Evolutionary conservation across 768 basidiomycete species (phyloP), one percentile per base, ranked within the genome.

Genomic region (Psilocybe sp.): DNA sequence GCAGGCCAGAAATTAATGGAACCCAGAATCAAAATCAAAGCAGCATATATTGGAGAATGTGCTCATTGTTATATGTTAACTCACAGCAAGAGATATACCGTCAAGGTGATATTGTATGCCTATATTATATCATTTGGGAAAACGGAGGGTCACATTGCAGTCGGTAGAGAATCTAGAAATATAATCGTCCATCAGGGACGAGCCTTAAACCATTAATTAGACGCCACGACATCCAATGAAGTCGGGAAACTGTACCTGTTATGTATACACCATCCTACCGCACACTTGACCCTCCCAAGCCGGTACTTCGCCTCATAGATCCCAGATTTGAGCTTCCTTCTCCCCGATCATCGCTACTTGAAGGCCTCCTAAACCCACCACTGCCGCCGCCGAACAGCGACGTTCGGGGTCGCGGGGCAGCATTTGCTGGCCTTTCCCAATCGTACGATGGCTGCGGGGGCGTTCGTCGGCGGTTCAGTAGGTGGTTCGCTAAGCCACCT

Each of bases 261-360:
- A 14, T 12, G 20, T 15, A 37, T 31, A 14, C 14, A 31, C 37
- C 16, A 20, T 28, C 28, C 56, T 49, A 63, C 16, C 62, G 62
- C 45, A 61, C 60, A 23, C 60, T 65, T 4, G 90, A 88, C 20
- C 90, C 84, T 28, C 92, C 92, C 49, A 87, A 79, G 0, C 89
- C 92, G 13, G 89, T 88, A 60, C 89, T 89, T 33, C 79, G 72
- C 63, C 91, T 78, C 77, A 88, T 84, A 18, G 78, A 54, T 5
- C 89, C 91, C 41, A 89, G 60, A 61, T 76, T 80, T 19, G 87
- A 89, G 13, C 82, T 64, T 5, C 87, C 87, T 62, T 87, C 87
- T 5, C 82, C 83, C 49, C 87, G 72, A 59, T 87, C 83, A 16
- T 77, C 72, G 50, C 65, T 61, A 58, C 62, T 66, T 47, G 66